Evolutionary conservation across 805 yeast species (phyloP).

Genomic region (Lipomyces orientalis): DNA sequence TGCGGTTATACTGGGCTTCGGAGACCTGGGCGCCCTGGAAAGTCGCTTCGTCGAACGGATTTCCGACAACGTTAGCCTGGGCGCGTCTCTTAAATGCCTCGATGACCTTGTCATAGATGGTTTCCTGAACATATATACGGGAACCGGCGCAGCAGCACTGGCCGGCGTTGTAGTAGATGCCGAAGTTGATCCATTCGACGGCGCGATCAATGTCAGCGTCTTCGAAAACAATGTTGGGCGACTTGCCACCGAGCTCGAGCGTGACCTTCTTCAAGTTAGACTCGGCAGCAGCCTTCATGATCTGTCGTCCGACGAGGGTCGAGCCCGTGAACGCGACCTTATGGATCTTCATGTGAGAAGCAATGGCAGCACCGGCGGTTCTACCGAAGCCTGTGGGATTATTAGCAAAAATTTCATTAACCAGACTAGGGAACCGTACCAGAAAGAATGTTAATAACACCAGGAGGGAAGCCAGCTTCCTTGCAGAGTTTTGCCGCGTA

Average conservation of each 20-base stretch:
- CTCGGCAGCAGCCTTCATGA: slow-evolving; percentile 80
- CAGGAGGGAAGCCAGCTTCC: slow-evolving; percentile 90
- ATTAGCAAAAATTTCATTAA: neutral
- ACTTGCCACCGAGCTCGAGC: slow-evolving; percentile 95
- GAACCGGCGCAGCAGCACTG: slow-evolving; percentile 97
- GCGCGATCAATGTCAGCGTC: slow-evolving; percentile 83
- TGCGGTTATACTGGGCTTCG: slow-evolving; percentile 74
- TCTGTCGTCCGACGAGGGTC: slow-evolving; percentile 83
- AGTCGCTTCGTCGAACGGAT: slow-evolving; percentile 77
- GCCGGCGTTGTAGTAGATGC: slow-evolving; percentile 93
- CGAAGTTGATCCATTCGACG: slow-evolving; percentile 73
- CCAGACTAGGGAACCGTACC: slow-evolving; percentile 45
- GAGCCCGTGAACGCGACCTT: slow-evolving; percentile 96
- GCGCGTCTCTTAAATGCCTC: slow-evolving; percentile 62
- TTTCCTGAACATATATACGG: slow-evolving; percentile 85
- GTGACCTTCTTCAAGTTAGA: slow-evolving; percentile 88
- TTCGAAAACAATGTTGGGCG: slow-evolving; percentile 86
- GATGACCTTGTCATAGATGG: slow-evolving; percentile 77
- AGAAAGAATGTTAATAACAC: slow-evolving; percentile 84
- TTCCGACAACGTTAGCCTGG: slow-evolving; percentile 66
- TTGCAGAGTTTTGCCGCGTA: slow-evolving; percentile 69
- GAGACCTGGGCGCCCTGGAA: slow-evolving; percentile 95
- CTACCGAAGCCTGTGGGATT: slow-evolving; percentile 65
- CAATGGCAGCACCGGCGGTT: slow-evolving; percentile 79
- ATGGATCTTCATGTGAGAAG: slow-evolving; percentile 78